phyloP scores from a whole-genome alignment of 2,329 filamentous ascomycete genomes.

The Fusarium sp. region DNA sequence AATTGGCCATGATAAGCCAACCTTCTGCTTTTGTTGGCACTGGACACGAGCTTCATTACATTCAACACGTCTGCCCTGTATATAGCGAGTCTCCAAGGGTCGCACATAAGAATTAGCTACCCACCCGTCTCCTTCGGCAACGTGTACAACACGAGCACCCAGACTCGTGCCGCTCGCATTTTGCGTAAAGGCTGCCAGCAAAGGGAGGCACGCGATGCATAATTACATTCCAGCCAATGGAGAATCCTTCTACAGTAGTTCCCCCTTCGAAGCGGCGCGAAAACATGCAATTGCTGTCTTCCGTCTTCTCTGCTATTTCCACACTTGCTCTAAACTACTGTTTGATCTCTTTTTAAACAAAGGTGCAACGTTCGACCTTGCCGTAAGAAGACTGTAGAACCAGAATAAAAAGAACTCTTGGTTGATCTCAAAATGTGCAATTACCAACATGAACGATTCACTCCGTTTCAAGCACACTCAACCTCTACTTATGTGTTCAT shows the following conservation, averaged over 20 bases:
- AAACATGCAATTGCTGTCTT: no score
- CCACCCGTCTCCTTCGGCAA: not conserved
- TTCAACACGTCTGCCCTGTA: not conserved
- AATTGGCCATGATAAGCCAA: not conserved
- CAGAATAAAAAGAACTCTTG: no score
- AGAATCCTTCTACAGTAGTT: not conserved
- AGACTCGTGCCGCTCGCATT: conserved; percentile 1
- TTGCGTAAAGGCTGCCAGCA: not conserved
- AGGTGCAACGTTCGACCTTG: no score
- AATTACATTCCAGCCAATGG: conserved; percentile 18
- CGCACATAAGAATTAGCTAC: not conserved
- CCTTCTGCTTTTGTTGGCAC: not conserved
- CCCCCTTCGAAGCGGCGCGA: not conserved
- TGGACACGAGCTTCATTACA: conserved; percentile 1
- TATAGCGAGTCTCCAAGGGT: not conserved
- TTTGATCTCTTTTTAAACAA: no score
- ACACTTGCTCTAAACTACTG: no score
- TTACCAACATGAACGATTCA: no score
- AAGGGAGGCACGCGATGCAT: conserved; percentile 11
- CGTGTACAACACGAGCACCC: conserved; percentile 3
- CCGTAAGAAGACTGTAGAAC: no score
- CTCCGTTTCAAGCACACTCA: no score
- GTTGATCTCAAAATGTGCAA: no score
- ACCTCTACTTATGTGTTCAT: no score
- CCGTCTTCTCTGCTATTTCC: no score